Percentiles rank a stretch among this genome's conserved stretches.
Evolutionary conservation across 371 early-diverging fungal genomes (phyloP).

Genomic region (Saksenaea oblongispora): DNA sequence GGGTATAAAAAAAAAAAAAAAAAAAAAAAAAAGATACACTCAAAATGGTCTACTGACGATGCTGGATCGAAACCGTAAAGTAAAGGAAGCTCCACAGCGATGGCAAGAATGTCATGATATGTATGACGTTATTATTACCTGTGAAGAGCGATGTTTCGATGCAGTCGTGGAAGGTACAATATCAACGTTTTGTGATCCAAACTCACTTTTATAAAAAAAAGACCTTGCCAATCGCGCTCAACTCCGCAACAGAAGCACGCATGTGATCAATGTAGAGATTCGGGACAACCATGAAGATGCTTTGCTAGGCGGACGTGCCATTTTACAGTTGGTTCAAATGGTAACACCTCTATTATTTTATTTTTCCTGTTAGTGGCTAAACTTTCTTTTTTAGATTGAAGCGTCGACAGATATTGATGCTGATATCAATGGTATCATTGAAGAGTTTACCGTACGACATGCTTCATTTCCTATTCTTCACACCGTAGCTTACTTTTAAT

Average conservation of each 20-base stretch:
- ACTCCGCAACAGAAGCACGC: conserved; percentile 72
- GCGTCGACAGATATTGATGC: conserved; percentile 73
- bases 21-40: conserved; percentile 71
- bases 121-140: conserved; percentile 96
- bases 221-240: conserved; percentile 77
- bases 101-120: conserved; percentile 73
- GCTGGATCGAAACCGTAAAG: conserved; percentile 90
- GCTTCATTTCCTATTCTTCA: conserved; percentile 60
- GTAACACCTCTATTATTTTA: conserved; percentile 25
- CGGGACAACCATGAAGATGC: conserved; percentile 94
- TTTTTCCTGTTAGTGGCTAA: neutral
- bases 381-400: conserved; percentile 56
- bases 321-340: conserved; percentile 77
- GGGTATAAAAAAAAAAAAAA: neutral
- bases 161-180: conserved; percentile 85
- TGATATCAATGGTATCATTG: conserved; percentile 81
- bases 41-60: conserved; percentile 88
- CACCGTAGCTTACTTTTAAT: conserved; percentile 62
- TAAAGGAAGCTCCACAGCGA: conserved; percentile 90
- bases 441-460: conserved; percentile 66
- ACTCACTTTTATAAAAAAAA: conserved; percentile 17
- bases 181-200: neutral
- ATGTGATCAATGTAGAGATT: conserved; percentile 96
- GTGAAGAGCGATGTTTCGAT: conserved; percentile 96
- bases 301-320: conserved; percentile 79